A percentile compares a stretch with the other conserved stretches of the same genome.
phyloP scores from a whole-genome alignment of 805 yeast species.

The Yarrowia sp. region DNA sequence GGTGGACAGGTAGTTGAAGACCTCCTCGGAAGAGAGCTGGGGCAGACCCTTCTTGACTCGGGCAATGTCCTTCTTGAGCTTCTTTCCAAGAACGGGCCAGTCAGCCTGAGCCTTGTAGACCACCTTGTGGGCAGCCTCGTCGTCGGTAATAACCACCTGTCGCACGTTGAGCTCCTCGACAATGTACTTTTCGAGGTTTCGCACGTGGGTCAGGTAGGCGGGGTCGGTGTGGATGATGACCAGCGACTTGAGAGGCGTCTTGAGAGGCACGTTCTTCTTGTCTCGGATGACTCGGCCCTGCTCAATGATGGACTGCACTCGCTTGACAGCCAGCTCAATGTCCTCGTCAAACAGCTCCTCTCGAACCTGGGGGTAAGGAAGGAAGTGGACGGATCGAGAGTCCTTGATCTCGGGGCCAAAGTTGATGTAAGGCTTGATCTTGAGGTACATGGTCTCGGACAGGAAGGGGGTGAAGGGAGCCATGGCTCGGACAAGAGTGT shows the following conservation, averaged over 20 bases:
- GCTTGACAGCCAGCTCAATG: conserved; percentile 73
- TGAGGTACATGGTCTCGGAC: conserved; percentile 83
- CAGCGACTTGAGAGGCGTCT: conserved; percentile 88
- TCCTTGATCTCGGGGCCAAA: conserved; percentile 50
- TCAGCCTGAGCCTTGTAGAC: conserved; percentile 94
- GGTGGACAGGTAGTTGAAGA: conserved; percentile 64
- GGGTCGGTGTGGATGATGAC: conserved; percentile 81
- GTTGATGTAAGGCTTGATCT: conserved; percentile 54
- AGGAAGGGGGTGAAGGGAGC: conserved; percentile 98
- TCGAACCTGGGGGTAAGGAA: conserved; percentile 83
- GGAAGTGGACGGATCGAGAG: conserved; percentile 85
- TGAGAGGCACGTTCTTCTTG: conserved; percentile 87
- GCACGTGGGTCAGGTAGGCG: conserved; percentile 71
- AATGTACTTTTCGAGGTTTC: conserved; percentile 73
- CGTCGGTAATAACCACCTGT: conserved; percentile 80
- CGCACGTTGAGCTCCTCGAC: conserved; percentile 90
- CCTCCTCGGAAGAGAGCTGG: conserved; percentile 72
- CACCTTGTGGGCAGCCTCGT: conserved; percentile 89
- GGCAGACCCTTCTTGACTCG: conserved; percentile 95
- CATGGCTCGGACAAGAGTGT: conserved; percentile 90
- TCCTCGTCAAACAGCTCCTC: conserved; percentile 75
- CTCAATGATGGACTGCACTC: conserved; percentile 97
- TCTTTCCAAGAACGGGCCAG: conserved; percentile 98
- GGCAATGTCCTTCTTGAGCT: conserved; percentile 89
- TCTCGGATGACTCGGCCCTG: conserved; percentile 96